A percentile compares a stretch with the other conserved stretches of the same genome.
Conservation (phyloP, 805 yeast genomes). For the Cyberlindnera petersonii region DNA sequence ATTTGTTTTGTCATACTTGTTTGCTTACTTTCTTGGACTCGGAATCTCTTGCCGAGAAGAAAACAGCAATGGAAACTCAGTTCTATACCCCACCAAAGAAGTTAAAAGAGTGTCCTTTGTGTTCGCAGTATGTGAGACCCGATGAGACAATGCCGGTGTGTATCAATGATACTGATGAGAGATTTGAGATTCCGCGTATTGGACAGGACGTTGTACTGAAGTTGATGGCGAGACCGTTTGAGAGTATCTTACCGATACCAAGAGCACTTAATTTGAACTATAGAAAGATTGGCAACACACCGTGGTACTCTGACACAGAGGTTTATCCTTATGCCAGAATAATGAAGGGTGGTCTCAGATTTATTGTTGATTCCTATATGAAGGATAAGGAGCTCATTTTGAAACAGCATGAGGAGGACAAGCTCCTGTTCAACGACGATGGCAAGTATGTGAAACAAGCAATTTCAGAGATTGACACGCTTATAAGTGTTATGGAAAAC, state of each 20-base stretch:
- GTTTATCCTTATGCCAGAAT: conserved; percentile 58
- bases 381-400: conserved; percentile 55
- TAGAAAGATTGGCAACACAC: conserved; percentile 43
- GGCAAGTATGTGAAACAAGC: conserved; percentile 55
- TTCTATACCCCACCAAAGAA: conserved; percentile 37
- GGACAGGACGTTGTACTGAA: conserved; percentile 54
- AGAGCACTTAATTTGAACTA: conserved; percentile 41
- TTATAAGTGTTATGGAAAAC: conserved; percentile 37
- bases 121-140: conserved; percentile 53
- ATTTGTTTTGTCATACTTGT: conserved; percentile 82
- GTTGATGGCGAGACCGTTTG: conserved; percentile 56
- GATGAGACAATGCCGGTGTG: conserved; percentile 65
- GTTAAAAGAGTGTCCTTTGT: conserved; percentile 76
- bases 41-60: conserved; percentile 31
- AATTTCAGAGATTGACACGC: conserved; percentile 46
- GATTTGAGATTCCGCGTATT: conserved; percentile 53
- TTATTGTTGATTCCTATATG: conserved; percentile 50
- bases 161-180: conserved; percentile 43
- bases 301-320: conserved; percentile 44
- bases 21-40: conserved; percentile 66
- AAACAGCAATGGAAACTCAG: conserved; percentile 26
- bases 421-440: conserved; percentile 55
- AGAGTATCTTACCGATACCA: conserved; percentile 46
- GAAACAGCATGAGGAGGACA: conserved; percentile 52
- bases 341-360: conserved; percentile 58